Percentiles rank a stretch among this genome's conserved stretches.
Evolutionary conservation across 73 alveolate genomes (phyloP).

Genomic region (Effrenium voratum): DNA sequence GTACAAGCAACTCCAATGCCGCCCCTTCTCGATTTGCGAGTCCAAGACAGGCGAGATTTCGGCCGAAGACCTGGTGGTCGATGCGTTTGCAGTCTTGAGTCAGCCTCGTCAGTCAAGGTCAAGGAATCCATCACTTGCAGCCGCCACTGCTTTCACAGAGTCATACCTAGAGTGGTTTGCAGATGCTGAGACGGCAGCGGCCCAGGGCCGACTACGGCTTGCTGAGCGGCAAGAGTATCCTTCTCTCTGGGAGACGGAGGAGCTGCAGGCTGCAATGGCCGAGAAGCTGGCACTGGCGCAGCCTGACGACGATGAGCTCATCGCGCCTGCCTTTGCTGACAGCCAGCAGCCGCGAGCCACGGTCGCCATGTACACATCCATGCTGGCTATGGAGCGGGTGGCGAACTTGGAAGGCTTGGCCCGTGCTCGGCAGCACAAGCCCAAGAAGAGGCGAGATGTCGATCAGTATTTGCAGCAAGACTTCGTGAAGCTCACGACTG

Average conservation of each 20-base stretch:
- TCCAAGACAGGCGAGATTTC: neutral
- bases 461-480: neutral
- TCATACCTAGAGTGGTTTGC: neutral
- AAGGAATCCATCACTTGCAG: too few species aligned
- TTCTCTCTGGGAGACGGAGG: conserved; percentile 40
- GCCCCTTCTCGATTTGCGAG: neutral
- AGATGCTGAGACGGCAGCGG: neutral
- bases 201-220: neutral
- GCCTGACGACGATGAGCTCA: neutral
- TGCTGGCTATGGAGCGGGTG: neutral
- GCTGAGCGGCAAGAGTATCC: conserved; percentile 18
- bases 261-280: too few species aligned
- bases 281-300: neutral
- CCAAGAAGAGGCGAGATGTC: neutral
- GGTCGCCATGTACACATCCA: neutral
- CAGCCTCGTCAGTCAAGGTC: too few species aligned
- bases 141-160: conserved; percentile 38
- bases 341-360: neutral
- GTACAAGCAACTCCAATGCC: conserved; percentile 70
- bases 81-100: too few species aligned
- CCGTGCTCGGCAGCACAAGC: conserved; percentile 2
- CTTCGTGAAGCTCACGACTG: neutral
- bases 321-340: neutral
- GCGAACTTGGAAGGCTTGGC: conserved; percentile 17
- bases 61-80: neutral